These are phyloP conservation scores for Russula earlei DNA, from an alignment of 768 basidiomycete genomes.

Conservation along the genomic window DNA sequence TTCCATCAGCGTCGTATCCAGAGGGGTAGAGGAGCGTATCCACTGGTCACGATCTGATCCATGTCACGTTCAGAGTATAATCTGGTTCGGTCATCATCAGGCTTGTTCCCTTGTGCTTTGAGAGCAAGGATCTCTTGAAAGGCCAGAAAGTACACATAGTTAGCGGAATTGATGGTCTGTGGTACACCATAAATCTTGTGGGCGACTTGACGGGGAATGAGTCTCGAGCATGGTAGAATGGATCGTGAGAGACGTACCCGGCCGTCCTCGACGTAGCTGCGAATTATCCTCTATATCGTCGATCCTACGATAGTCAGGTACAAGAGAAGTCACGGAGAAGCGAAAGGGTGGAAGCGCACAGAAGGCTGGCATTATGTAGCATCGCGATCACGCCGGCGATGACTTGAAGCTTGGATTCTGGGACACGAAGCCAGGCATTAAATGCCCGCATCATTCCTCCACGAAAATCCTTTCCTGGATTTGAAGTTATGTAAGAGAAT, in stretches of 20 bases:
- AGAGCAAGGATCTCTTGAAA: slow-evolving; percentile 74
- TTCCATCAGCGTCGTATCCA: not conserved
- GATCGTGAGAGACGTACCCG: slow-evolving; percentile 36
- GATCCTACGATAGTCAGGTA: slow-evolving; percentile 41
- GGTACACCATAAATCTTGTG: slow-evolving; percentile 96
- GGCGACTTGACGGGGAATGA: slow-evolving; percentile 43
- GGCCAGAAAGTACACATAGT: slow-evolving; percentile 94
- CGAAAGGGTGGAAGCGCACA: slow-evolving; percentile 42
- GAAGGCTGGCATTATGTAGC: slow-evolving; percentile 88
- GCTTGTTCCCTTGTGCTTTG: slow-evolving; percentile 22
- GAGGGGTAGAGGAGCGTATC: slow-evolving; percentile 11
- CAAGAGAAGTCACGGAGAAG: not conserved
- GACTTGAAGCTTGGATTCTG: slow-evolving; percentile 53
- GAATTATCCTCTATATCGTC: slow-evolving; percentile 94
- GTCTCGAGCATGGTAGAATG: not conserved
- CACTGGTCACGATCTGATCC: slow-evolving; percentile 69
- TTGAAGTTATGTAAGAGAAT: slow-evolving; percentile 71
- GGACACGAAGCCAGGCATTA: slow-evolving; percentile 85
- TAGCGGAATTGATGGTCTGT: slow-evolving; percentile 95
- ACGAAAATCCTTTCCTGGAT: slow-evolving; percentile 90
- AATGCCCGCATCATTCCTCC: slow-evolving; percentile 84
- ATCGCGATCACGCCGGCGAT: slow-evolving; percentile 83
- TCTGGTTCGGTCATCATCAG: not conserved
- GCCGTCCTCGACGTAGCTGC: slow-evolving; percentile 75
- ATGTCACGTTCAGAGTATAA: slow-evolving; percentile 37